Evolutionary conservation across 148 eudicot species (phyloP), one percentile per base, ranked within the genome.

Genomic region (Silene uniflora): DNA sequence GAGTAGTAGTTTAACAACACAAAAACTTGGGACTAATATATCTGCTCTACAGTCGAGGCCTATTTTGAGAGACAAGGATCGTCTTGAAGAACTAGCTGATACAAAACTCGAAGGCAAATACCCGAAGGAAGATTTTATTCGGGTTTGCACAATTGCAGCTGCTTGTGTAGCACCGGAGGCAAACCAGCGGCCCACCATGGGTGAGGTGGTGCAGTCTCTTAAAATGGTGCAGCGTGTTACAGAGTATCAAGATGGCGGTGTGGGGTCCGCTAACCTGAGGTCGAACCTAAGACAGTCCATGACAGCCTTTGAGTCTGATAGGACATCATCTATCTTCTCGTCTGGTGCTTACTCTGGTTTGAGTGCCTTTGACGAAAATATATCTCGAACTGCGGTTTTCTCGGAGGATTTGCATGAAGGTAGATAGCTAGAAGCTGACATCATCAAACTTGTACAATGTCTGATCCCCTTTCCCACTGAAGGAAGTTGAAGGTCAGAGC

Each of bases 381-480:
- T 90, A 66, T 81, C 89, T 76, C 83, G 91, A 58, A 78, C 91
- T 6, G 92, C 88, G 67, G 82, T 89, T 44, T 89, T 83, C 75
- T 93, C 98, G 5, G 97, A 93, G 75, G 97, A 93, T 88, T 90
- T 93, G 77, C 97, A 93, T 73, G 98, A 93, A 86, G 98, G 98
- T 67, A 82, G 98, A 76, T 92, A 32, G 35, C 35, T 32, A 87
- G 32, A 6, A 23, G 49, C 4, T 47, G 67, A n/a, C 24, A 8
- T 22, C 24, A 23, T 35, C 46, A 6, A 42, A 9, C n/a, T 16
- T 16, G 17, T 29, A 14, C 24, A 12, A n/a, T 68, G 70, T 25
- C 54, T 49, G 56, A 32, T 18, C 62, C 62, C 70, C 32, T 24
- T 9, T 39, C 44, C 0, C 44, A 39, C 17, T 32, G 55, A 19